Evolutionary conservation across 1,284 basidiomycete genomes (phyloP).

Genomic region (Fomitopsis betulina): DNA sequence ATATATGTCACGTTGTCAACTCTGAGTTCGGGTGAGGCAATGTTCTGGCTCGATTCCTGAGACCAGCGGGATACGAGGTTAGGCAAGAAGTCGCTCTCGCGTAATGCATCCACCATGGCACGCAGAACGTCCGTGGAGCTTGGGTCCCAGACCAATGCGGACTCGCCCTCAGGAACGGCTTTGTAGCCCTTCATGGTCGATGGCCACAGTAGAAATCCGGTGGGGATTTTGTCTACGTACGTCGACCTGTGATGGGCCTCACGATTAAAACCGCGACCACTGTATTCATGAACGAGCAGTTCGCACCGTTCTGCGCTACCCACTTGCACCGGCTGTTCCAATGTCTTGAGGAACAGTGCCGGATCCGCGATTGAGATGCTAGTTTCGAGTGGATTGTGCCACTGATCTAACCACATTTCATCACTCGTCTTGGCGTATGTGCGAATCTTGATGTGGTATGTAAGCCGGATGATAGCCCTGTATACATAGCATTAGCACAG

Average conservation of each 20-base stretch:
- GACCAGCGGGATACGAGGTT: slow-evolving; percentile 60
- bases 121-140: slow-evolving; percentile 57
- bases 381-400: slow-evolving; percentile 68
- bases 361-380: slow-evolving; percentile 50
- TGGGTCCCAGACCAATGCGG: slow-evolving; percentile 61
- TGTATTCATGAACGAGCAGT: slow-evolving; percentile 8
- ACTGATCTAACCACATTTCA: slow-evolving; percentile 78
- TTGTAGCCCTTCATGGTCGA: slow-evolving; percentile 67
- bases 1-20: slow-evolving; percentile 63
- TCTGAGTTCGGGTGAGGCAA: slow-evolving; percentile 50
- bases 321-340: slow-evolving; percentile 27
- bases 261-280: background rate
- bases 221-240: slow-evolving; percentile 76
- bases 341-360: slow-evolving; percentile 39
- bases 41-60: slow-evolving; percentile 63
- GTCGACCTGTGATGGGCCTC: slow-evolving; percentile 34
- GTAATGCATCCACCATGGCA: slow-evolving; percentile 49
- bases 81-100: slow-evolving; percentile 54
- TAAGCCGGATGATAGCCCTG: slow-evolving; percentile 73
- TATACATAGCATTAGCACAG: slow-evolving; percentile 1
- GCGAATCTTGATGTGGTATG: slow-evolving; percentile 81
- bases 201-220: slow-evolving; percentile 88
- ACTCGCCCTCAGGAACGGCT: slow-evolving; percentile 40
- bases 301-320: background rate
- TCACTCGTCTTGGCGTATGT: slow-evolving; percentile 68